Conservation (phyloP, 371 early-diverging fungal genomes). For the Globomyces sp. region DNA sequence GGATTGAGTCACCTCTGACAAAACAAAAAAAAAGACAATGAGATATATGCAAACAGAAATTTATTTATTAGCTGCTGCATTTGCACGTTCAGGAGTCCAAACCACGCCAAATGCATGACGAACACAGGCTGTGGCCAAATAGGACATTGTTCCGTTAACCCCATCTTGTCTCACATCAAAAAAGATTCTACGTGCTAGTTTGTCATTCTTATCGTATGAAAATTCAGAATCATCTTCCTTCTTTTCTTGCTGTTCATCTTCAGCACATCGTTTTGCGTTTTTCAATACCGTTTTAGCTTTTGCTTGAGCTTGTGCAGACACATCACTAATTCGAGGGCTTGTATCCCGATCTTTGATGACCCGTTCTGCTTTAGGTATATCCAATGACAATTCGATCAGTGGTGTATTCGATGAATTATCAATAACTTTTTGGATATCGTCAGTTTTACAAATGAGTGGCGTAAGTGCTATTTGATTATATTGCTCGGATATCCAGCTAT, state of each 20-base stretch:
- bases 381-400: too few species aligned
- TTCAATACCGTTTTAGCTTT: neutral
- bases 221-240: conserved; percentile 18
- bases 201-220: conserved; percentile 61
- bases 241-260: neutral
- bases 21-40: too few species aligned
- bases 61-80: neutral
- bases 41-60: too few species aligned
- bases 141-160: conserved; percentile 65
- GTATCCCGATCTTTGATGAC: neutral
- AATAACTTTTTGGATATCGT: conserved; percentile 7
- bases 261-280: neutral
- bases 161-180: conserved; percentile 76
- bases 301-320: conserved; percentile 6
- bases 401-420: conserved; percentile 5
- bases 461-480: conserved; percentile 1
- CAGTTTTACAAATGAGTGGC: neutral
- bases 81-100: conserved; percentile 18
- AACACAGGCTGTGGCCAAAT: conserved; percentile 50
- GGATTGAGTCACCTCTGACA: too few species aligned
- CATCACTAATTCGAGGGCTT: neutral
- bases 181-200: conserved; percentile 67
- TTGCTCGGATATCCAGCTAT: conserved; percentile 56
- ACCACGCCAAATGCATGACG: conserved; percentile 35
- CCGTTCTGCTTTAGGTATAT: neutral